Evolutionary conservation across 2,329 filamentous ascomycete species (phyloP).

Genomic region (Ophiostoma fasciatum): DNA sequence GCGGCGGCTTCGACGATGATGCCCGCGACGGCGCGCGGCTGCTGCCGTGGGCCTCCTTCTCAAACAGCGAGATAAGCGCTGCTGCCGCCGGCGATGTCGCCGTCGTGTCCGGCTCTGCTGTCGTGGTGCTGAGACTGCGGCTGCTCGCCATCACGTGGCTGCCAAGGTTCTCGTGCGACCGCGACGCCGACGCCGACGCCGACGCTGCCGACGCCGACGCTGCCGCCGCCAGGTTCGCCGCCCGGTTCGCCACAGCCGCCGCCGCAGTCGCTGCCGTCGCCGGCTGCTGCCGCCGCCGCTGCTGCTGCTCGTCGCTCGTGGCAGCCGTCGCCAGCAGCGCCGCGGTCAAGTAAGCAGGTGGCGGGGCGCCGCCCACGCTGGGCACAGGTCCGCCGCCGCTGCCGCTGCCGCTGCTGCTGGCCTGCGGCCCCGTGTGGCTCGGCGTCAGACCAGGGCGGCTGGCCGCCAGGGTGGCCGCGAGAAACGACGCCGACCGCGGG

Average conservation of each 20-base stretch:
- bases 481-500: conserved; percentile 36
- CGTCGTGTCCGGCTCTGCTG: conserved; percentile 35
- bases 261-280: too few species aligned
- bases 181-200: too few species aligned
- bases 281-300: not conserved
- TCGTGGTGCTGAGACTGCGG: too few species aligned
- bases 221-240: not conserved
- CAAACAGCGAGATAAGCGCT: conserved; percentile 54
- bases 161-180: not conserved
- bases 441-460: conserved; percentile 33
- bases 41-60: conserved; percentile 30
- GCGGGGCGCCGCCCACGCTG: not conserved
- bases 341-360: conserved; percentile 4
- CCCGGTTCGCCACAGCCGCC: too few species aligned
- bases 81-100: conserved; percentile 48
- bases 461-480: conserved; percentile 47
- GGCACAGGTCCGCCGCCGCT: too few species aligned
- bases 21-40: not conserved
- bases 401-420: conserved; percentile 11
- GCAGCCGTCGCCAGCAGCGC: conserved; percentile 5
- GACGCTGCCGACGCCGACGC: too few species aligned
- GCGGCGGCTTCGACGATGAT: conserved; percentile 18
- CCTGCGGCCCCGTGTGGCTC: conserved; percentile 16
- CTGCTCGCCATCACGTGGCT: too few species aligned
- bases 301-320: conserved; percentile 1